phyloP scores from a whole-genome alignment of 2,329 filamentous ascomycete genomes.

The Trichoderma simmonsii region DNA sequence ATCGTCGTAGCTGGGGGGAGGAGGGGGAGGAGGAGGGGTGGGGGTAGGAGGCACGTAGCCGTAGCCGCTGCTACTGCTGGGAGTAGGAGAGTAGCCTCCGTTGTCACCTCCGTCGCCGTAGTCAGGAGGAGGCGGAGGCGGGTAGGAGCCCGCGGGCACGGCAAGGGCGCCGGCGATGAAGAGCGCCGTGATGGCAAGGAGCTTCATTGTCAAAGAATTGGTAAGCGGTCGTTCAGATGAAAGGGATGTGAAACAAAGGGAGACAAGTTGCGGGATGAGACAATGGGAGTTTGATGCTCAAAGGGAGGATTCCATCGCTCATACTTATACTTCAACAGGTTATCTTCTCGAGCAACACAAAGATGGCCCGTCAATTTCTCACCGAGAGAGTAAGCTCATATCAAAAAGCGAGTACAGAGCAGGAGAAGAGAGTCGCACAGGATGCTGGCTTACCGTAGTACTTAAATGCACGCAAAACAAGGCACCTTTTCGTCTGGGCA shows the following conservation, averaged over 20 bases:
- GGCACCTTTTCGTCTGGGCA: not conserved
- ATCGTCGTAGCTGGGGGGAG: not conserved
- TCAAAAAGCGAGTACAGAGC: not conserved
- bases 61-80: not conserved
- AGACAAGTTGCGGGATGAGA: not conserved
- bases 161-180: constrained; percentile 4
- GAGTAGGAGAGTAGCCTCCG: not conserved
- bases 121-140: not conserved
- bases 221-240: not conserved
- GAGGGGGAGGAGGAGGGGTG: not conserved
- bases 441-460: not conserved
- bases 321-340: not conserved
- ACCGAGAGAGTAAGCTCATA: not conserved
- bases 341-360: not conserved
- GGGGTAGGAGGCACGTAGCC: not conserved
- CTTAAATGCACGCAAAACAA: not conserved
- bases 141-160: not conserved
- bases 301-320: not conserved
- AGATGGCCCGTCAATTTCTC: not conserved
- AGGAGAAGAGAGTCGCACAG: not conserved
- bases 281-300: not conserved
- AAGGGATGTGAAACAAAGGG: not conserved
- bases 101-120: not conserved
- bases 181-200: constrained; percentile 14
- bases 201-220: constrained; percentile 8